Evolutionary conservation across 345 rosid species (phyloP).

Genomic region (Noccaea bulbosa): DNA sequence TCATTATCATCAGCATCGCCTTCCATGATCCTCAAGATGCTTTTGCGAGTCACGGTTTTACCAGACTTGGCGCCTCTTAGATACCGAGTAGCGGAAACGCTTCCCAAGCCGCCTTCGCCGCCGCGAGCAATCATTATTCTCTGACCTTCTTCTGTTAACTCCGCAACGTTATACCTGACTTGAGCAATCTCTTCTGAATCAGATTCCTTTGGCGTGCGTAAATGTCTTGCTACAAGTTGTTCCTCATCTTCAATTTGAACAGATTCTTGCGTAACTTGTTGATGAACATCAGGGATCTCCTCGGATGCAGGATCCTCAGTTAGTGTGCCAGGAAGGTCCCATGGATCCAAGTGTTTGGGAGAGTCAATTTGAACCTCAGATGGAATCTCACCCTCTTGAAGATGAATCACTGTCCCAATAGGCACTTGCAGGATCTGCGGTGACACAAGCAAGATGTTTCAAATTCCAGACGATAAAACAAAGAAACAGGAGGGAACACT

Average conservation of each 20-base stretch:
- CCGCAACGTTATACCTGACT: slow-evolving; percentile 62
- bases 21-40: slow-evolving; percentile 23
- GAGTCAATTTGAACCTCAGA: slow-evolving; percentile 47
- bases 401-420: slow-evolving; percentile 89
- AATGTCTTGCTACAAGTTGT: neutral
- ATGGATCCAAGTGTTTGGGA: slow-evolving; percentile 66
- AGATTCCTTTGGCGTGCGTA: slow-evolving; percentile 24
- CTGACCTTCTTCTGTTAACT: slow-evolving; percentile 73
- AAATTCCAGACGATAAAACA: neutral
- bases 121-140: slow-evolving; percentile 71
- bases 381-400: slow-evolving; percentile 73
- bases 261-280: slow-evolving; percentile 34
- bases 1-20: slow-evolving; percentile 37
- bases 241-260: slow-evolving; percentile 10
- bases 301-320: slow-evolving; percentile 45
- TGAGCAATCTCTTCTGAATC: slow-evolving; percentile 49
- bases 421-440: slow-evolving; percentile 77
- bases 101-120: slow-evolving; percentile 91
- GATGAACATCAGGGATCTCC: slow-evolving; percentile 24
- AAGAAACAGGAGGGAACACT: slow-evolving; percentile 23
- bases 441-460: neutral
- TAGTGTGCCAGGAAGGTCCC: slow-evolving; percentile 89
- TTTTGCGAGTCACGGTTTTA: slow-evolving; percentile 26
- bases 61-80: slow-evolving; percentile 46
- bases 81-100: slow-evolving; percentile 50